Percentiles rank a stretch among this genome's conserved stretches.
Evolutionary conservation across 78 protist genomes (phyloP).

Genomic region (Isochrysis galbana): DNA sequence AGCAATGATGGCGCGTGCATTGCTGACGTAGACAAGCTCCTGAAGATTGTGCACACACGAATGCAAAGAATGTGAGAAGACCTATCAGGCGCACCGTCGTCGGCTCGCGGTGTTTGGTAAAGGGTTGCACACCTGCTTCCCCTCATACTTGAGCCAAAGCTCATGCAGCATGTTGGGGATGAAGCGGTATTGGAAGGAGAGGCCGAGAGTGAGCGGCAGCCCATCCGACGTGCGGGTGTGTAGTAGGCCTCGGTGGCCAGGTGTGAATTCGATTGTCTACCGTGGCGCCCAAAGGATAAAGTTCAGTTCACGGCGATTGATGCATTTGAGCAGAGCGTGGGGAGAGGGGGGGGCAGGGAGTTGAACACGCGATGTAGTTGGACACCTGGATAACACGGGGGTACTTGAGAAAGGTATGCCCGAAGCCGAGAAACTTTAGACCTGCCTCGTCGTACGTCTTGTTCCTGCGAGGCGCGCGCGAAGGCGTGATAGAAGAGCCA

Average conservation of each 20-base stretch:
- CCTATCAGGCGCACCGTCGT: no score
- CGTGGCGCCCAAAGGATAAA: not conserved
- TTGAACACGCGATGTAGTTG: not conserved
- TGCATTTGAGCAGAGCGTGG: no score
- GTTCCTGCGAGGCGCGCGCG: not conserved
- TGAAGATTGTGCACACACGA: no score
- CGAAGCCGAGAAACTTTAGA: not conserved
- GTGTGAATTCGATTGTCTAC: not conserved
- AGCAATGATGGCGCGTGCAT: not conserved
- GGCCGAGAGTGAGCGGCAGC: not conserved
- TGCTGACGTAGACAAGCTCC: not conserved
- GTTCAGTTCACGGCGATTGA: not conserved
- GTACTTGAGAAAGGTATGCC: not conserved
- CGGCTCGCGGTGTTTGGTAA: no score
- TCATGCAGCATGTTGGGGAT: not conserved
- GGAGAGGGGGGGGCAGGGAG: no score
- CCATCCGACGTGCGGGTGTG: slow-evolving; percentile 8
- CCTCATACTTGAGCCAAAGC: not conserved
- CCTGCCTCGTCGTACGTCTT: not conserved
- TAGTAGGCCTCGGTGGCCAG: not conserved
- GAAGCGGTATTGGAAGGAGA: not conserved
- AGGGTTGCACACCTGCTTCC: no score
- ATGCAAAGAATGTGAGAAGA: no score
- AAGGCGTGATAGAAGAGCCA: not conserved
- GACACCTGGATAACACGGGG: not conserved